Percentiles rank a stretch among this genome's conserved stretches.
Evolutionary conservation across 169 alveolate genomes (phyloP).

Genomic region (Plasmodium knowlesi): DNA sequence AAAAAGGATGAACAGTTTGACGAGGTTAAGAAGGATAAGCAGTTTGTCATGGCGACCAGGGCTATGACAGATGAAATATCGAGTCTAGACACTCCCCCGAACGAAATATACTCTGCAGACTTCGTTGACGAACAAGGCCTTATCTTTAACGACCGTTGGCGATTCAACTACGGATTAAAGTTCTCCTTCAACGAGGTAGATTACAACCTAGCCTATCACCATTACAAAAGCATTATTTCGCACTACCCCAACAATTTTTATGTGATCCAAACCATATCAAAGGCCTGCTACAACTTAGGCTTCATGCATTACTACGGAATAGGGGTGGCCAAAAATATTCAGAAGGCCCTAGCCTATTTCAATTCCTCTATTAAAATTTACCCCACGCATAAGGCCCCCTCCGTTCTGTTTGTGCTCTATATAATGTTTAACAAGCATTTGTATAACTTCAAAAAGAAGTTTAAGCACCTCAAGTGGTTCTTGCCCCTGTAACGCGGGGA

Average conservation of each 20-base stretch:
- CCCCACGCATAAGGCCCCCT: conserved; percentile 56
- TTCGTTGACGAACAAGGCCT: conserved; percentile 47
- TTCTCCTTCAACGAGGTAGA: conserved; percentile 56
- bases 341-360: conserved; percentile 49
- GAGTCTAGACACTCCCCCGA: neutral
- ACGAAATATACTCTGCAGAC: conserved; percentile 36
- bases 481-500: neutral
- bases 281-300: conserved; percentile 66
- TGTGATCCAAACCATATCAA: conserved; percentile 44
- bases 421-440: conserved; percentile 28
- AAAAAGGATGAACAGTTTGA: neutral
- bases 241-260: conserved; percentile 40
- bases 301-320: conserved; percentile 71
- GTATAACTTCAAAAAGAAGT: conserved; percentile 21
- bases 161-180: conserved; percentile 26
- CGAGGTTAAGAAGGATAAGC: neutral
- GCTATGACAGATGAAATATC: neutral
- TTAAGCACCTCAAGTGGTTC: conserved; percentile 1
- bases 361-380: conserved; percentile 61
- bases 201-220: conserved; percentile 60
- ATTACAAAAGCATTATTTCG: conserved; percentile 64
- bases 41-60: neutral
- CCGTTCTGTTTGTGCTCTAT: conserved; percentile 36
- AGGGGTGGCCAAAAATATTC: conserved; percentile 58
- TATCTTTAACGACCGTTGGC: conserved; percentile 43